Evolutionary conservation across 1,284 basidiomycete genomes (phyloP).

Genomic region (Puccinia horiana): DNA sequence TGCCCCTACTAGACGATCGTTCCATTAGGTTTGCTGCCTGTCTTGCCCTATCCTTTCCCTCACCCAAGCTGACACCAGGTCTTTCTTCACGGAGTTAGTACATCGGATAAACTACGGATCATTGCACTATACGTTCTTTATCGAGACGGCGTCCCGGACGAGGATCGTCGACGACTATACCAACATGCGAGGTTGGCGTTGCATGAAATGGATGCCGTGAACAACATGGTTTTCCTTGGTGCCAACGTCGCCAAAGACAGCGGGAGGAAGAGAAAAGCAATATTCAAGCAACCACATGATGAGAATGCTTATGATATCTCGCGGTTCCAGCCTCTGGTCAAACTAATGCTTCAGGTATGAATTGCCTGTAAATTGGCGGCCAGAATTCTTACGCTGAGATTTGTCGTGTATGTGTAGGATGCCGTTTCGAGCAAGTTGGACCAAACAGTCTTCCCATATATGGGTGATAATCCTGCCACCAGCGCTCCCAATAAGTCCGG

Average conservation of each 20-base stretch:
- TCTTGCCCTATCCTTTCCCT: background rate
- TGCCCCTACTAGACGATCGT: slow-evolving; percentile 84
- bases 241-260: slow-evolving; percentile 73
- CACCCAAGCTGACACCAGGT: background rate
- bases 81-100: slow-evolving; percentile 2
- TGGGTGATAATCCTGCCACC: slow-evolving; percentile 76
- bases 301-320: slow-evolving; percentile 96
- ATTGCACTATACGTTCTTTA: slow-evolving; percentile 94
- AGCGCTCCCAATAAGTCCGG: slow-evolving; percentile 62
- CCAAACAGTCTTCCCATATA: slow-evolving; percentile 78
- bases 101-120: slow-evolving; percentile 85
- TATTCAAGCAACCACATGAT: slow-evolving; percentile 66
- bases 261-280: slow-evolving; percentile 37
- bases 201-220: slow-evolving; percentile 90
- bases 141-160: slow-evolving; percentile 95
- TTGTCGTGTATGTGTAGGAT: slow-evolving; percentile 63
- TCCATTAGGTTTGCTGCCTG: slow-evolving; percentile 62
- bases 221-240: slow-evolving; percentile 81
- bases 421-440: slow-evolving; percentile 79
- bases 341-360: slow-evolving; percentile 70
- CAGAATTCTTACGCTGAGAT: background rate
- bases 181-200: slow-evolving; percentile 90
- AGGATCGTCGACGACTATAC: slow-evolving; percentile 88
- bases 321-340: slow-evolving; percentile 83
- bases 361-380: background rate